These are phyloP conservation scores for Fimicolochytrium jonesii DNA, from an alignment of 192 early-diverging fungal species.

Conservation along the genomic window DNA sequence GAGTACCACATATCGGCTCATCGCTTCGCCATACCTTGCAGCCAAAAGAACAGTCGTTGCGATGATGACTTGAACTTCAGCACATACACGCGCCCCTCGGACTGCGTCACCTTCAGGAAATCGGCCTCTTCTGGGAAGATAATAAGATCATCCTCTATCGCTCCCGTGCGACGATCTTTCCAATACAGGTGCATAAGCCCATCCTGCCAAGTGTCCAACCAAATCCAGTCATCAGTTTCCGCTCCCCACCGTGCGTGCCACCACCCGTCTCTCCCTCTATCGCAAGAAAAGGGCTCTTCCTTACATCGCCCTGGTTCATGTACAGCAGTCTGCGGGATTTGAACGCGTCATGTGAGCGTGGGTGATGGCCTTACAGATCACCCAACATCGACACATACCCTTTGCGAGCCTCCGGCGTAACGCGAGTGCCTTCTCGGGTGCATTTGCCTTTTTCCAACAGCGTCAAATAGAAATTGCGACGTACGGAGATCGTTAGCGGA, in stretches of 20 bases:
- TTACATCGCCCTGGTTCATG: conserved; percentile 49
- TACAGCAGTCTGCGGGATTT: conserved; percentile 43
- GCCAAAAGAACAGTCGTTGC: conserved; percentile 80
- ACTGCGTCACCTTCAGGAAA: conserved; percentile 51
- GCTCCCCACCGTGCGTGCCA: neutral
- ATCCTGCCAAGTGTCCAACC: conserved; percentile 54
- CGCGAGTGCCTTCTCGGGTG: conserved; percentile 58
- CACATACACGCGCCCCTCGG: conserved; percentile 70
- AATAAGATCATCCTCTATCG: conserved; percentile 41
- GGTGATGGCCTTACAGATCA: neutral
- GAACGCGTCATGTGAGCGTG: neutral
- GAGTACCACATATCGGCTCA: neutral
- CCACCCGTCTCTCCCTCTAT: neutral
- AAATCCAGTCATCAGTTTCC: conserved; percentile 23
- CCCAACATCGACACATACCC: conserved; percentile 61
- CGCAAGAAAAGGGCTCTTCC: neutral
- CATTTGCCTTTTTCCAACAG: too few species aligned
- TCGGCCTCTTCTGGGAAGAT: conserved; percentile 61
- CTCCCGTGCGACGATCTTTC: conserved; percentile 61
- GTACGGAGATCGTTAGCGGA: too few species aligned
- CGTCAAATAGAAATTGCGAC: too few species aligned
- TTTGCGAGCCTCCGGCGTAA: conserved; percentile 70
- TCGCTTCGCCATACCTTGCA: conserved; percentile 46
- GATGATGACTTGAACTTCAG: conserved; percentile 77
- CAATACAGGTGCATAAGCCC: conserved; percentile 75